Conservation (phyloP, 2,329 filamentous ascomycete species). For the Microsporum canis region DNA sequence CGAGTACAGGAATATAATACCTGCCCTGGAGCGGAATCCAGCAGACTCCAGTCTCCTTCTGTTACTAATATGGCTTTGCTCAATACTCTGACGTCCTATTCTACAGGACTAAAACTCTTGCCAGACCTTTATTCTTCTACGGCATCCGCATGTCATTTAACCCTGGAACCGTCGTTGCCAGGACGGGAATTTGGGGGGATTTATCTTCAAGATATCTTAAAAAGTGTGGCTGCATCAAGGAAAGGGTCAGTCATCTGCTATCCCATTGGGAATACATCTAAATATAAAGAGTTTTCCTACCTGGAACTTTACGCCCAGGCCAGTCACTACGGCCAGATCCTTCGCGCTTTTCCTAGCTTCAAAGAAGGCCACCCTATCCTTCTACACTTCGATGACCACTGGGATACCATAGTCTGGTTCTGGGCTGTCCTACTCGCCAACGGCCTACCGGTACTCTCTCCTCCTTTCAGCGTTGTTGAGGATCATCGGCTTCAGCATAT, state of each 20-base stretch:
- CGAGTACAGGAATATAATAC: neutral
- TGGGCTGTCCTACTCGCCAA: constrained; percentile 32
- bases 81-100: neutral
- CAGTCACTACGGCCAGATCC: neutral
- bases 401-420: constrained; percentile 32
- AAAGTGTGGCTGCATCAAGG: neutral
- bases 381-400: constrained; percentile 28
- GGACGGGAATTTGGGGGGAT: neutral
- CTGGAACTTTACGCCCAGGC: neutral
- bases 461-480: constrained; percentile 20
- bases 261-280: neutral
- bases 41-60: neutral
- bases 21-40: neutral
- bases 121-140: neutral
- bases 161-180: neutral
- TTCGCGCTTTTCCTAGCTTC: neutral
- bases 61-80: neutral
- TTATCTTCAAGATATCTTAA: neutral
- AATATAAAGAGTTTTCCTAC: neutral
- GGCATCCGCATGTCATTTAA: neutral
- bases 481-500: neutral
- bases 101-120: neutral
- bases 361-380: neutral
- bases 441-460: constrained; percentile 29
- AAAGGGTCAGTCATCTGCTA: neutral